These are phyloP conservation scores for Curvularia sp. DNA, from an alignment of 2,329 filamentous ascomycete species.

Conservation along the genomic window DNA sequence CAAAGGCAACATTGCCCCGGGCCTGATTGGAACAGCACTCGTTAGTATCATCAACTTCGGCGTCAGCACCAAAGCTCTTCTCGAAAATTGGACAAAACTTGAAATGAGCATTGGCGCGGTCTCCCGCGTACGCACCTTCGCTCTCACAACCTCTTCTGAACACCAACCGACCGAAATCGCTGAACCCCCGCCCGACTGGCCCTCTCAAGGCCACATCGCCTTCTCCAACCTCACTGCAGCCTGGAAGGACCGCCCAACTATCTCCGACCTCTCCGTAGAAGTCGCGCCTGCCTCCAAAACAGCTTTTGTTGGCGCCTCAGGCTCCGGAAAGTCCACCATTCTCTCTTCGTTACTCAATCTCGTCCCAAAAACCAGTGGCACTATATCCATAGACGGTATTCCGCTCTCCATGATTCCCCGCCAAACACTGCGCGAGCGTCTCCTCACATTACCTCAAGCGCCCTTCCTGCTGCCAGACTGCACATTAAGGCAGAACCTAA, in stretches of 20 bases:
- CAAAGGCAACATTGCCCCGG: too few species aligned
- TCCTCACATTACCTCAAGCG: slow-evolving; percentile 1
- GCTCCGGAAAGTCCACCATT: neutral
- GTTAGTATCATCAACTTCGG: too few species aligned
- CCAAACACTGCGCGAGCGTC: slow-evolving; percentile 1
- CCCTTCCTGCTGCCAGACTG: neutral
- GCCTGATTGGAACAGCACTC: too few species aligned
- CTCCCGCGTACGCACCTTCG: too few species aligned
- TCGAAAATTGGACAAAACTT: too few species aligned
- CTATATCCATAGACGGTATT: slow-evolving; percentile 2
- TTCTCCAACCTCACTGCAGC: slow-evolving; percentile 15
- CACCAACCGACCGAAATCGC: slow-evolving; percentile 55
- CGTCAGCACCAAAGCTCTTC: too few species aligned
- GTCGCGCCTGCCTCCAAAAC: slow-evolving; percentile 1
- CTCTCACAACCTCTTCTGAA: slow-evolving; percentile 52
- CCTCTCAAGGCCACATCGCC: slow-evolving; percentile 38
- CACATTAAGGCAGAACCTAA: neutral
- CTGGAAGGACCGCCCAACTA: neutral
- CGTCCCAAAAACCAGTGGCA: neutral
- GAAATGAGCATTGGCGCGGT: too few species aligned
- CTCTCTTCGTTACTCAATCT: slow-evolving; percentile 2
- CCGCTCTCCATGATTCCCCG: neutral
- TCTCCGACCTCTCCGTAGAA: neutral
- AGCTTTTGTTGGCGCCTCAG: neutral
- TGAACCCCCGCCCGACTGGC: slow-evolving; percentile 43